A percentile compares a stretch with the other conserved stretches of the same genome.
These are phyloP conservation scores for Laetiporus sulphureus DNA, from an alignment of 1,284 basidiomycete genomes.

Conservation along the genomic window DNA sequence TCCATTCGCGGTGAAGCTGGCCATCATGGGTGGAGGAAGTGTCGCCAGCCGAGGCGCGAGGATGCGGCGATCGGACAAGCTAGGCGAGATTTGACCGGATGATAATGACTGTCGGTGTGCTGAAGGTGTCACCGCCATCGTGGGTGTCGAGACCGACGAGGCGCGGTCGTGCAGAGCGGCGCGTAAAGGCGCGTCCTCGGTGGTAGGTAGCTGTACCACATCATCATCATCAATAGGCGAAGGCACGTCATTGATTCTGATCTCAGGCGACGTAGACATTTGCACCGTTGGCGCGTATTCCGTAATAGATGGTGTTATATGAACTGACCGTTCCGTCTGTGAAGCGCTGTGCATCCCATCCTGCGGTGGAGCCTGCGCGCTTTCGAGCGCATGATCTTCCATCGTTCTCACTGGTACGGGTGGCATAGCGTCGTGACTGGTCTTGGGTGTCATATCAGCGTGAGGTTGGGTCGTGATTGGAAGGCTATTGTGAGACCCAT, in stretches of 20 bases:
- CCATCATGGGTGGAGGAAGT: conserved; percentile 27
- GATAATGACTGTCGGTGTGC: not conserved
- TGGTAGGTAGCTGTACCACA: not conserved
- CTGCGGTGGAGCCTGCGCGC: not conserved
- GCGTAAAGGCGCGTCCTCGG: not conserved
- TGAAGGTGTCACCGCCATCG: not conserved
- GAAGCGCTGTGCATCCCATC: too few species aligned
- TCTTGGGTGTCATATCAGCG: not conserved
- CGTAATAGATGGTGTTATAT: too few species aligned
- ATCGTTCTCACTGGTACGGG: not conserved
- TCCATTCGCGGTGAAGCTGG: conserved; percentile 24
- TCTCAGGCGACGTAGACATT: too few species aligned
- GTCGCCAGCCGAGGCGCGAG: conserved; percentile 24
- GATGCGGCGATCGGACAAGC: conserved; percentile 17
- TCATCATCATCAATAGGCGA: not conserved
- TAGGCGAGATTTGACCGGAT: conserved; percentile 1
- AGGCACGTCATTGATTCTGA: too few species aligned
- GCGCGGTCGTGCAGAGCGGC: conserved; percentile 2
- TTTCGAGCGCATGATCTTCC: not conserved
- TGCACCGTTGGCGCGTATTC: too few species aligned
- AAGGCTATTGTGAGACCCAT: not conserved
- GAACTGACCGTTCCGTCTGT: too few species aligned
- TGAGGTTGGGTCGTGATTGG: not conserved
- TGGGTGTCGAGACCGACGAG: not conserved
- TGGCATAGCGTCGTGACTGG: not conserved